These are phyloP conservation scores for Gliomastix tumulicola DNA, from an alignment of 2,329 filamentous ascomycete genomes.

Conservation along the genomic window DNA sequence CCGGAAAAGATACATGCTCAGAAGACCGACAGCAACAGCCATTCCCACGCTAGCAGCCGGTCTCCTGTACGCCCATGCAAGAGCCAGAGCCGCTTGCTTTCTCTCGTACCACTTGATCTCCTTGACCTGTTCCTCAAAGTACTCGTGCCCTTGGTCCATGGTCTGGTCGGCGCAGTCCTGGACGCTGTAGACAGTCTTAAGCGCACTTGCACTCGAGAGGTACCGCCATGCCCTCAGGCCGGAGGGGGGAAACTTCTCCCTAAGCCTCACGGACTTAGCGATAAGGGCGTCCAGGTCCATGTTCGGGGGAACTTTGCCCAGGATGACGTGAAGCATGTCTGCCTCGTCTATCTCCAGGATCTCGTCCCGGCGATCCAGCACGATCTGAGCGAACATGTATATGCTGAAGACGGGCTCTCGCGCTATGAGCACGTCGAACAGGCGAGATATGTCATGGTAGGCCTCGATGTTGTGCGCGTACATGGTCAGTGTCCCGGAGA, in stretches of 20 bases:
- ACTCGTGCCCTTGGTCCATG: constrained; percentile 56
- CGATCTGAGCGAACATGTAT: constrained; percentile 87
- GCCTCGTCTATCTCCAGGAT: constrained; percentile 88
- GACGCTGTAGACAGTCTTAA: constrained; percentile 69
- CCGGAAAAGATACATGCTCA: constrained; percentile 62
- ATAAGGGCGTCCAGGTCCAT: constrained; percentile 78
- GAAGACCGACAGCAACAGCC: constrained; percentile 58
- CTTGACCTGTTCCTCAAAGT: constrained; percentile 64
- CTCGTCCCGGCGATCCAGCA: constrained; percentile 72
- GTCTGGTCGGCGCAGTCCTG: constrained; percentile 44
- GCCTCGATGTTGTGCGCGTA: constrained; percentile 94
- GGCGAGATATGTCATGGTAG: constrained; percentile 78
- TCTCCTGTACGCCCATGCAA: constrained; percentile 58
- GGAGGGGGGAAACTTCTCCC: constrained; percentile 63
- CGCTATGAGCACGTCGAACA: constrained; percentile 90
- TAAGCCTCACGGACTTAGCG: constrained; percentile 54
- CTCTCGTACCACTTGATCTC: constrained; percentile 63
- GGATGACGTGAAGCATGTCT: constrained; percentile 83
- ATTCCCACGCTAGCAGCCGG: constrained; percentile 55
- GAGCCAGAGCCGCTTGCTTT: constrained; percentile 15
- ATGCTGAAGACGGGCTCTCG: constrained; percentile 81
- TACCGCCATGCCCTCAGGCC: constrained; percentile 62
- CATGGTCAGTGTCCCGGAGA: constrained; percentile 89
- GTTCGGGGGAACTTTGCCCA: constrained; percentile 78
- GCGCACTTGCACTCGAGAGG: constrained; percentile 69